Percentiles rank a stretch among this genome's conserved stretches.
Conservation (phyloP, 2,329 filamentous ascomycete species). For the Cordyceps cicadae region DNA sequence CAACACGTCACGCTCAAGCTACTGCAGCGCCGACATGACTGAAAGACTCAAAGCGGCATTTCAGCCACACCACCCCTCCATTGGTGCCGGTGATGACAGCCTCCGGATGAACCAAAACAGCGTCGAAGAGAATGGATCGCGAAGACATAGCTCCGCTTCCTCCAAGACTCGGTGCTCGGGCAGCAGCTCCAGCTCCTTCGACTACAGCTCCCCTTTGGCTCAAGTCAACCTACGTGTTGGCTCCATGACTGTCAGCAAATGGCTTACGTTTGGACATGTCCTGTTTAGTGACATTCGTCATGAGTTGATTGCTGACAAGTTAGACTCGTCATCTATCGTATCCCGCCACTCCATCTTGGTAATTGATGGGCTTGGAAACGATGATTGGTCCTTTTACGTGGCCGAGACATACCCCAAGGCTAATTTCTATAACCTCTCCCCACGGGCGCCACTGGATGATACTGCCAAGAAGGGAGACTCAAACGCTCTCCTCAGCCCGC, state of each 20-base stretch:
- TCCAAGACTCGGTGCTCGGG: constrained; percentile 32
- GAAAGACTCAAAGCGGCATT: constrained; percentile 44
- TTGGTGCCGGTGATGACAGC: constrained; percentile 33
- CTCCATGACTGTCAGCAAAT: constrained; percentile 79
- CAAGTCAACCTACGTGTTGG: constrained; percentile 71
- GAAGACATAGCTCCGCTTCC: constrained; percentile 25
- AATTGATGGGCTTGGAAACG: constrained; percentile 76
- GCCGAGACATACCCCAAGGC: constrained; percentile 69
- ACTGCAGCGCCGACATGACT: constrained; percentile 47
- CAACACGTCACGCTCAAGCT: constrained; percentile 37
- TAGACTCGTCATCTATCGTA: constrained; percentile 32
- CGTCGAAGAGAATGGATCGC: constrained; percentile 11
- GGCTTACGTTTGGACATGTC: constrained; percentile 77
- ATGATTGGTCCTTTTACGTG: constrained; percentile 82
- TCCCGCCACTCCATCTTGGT: constrained; percentile 58
- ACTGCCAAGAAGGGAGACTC: constrained; percentile 34
- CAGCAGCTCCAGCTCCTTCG: constrained; percentile 38
- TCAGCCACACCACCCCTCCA: constrained; percentile 35
- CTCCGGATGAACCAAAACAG: constrained; percentile 18
- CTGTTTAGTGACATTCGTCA: constrained; percentile 73
- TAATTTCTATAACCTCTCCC: constrained; percentile 68
- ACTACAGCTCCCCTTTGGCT: constrained; percentile 54
- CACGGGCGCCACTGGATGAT: constrained; percentile 42
- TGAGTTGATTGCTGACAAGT: constrained; percentile 45
- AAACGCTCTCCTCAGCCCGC: constrained; percentile 47